Conservation (phyloP, 1,284 basidiomycete species). For the Puccinia coronata region DNA sequence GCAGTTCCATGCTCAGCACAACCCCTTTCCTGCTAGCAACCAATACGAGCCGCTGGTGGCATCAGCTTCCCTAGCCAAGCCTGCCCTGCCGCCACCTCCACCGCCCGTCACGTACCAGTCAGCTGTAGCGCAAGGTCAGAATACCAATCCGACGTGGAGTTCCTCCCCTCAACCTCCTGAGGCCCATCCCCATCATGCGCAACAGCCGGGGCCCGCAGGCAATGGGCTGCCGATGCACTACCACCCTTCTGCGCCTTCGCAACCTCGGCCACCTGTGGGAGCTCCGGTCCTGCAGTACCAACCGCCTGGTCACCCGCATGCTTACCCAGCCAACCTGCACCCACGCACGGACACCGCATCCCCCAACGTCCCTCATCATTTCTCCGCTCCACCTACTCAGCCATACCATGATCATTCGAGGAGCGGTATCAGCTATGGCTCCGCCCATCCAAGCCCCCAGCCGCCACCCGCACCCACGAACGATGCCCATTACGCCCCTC, state of each 20-base stretch:
- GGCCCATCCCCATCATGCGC: constrained; percentile 52
- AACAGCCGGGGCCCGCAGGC: neutral
- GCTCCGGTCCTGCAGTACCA: constrained; percentile 48
- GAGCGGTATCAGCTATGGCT: neutral
- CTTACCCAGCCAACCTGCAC: constrained; percentile 3
- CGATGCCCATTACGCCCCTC: neutral
- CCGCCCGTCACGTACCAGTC: constrained; percentile 52
- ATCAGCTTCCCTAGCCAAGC: constrained; percentile 23
- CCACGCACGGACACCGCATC: neutral
- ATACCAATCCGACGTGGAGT: constrained; percentile 41
- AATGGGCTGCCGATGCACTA: constrained; percentile 5
- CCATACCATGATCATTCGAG: constrained; percentile 1
- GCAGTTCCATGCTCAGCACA: constrained; percentile 49
- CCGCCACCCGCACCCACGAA: neutral
- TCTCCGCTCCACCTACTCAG: neutral
- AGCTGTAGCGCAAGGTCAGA: constrained; percentile 32
- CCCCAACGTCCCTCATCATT: neutral
- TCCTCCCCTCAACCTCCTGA: constrained; percentile 52
- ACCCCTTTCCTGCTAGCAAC: neutral
- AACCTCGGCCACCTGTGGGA: neutral
- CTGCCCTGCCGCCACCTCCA: constrained; percentile 51
- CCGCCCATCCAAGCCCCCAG: neutral
- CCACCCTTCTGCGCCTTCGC: neutral
- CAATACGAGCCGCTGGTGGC: neutral
- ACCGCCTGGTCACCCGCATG: neutral